Conservation (phyloP, 176 grass and related monocot species). For the Pontederia crassipes region DNA sequence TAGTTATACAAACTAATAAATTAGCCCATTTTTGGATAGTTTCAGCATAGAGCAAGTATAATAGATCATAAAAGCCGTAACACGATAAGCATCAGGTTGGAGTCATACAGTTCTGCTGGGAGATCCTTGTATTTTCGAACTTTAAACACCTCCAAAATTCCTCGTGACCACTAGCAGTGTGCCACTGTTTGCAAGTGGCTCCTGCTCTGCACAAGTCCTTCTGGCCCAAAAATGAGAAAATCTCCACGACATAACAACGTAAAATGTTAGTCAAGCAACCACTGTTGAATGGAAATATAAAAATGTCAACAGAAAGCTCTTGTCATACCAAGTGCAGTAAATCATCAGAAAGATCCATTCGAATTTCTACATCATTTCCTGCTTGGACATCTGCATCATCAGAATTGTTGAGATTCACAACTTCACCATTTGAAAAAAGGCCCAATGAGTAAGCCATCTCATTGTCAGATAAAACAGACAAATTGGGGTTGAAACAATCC, state of each 20-base stretch:
- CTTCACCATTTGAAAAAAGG: constrained; percentile 33
- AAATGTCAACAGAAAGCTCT: constrained; percentile 1
- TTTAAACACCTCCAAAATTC: constrained; percentile 91
- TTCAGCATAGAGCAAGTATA: too few species aligned
- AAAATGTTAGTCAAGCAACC: constrained; percentile 16
- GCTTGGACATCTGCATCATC: background rate
- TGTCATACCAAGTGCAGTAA: constrained; percentile 65
- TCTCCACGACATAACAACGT: constrained; percentile 35
- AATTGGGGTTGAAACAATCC: constrained; percentile 28
- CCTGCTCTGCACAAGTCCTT: constrained; percentile 88
- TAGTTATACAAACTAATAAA: too few species aligned
- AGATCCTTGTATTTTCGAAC: constrained; percentile 72
- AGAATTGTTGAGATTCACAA: constrained; percentile 22
- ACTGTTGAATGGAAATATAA: constrained; percentile 10
- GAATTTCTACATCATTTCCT: constrained; percentile 40
- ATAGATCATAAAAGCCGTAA: background rate
- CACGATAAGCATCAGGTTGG: constrained; percentile 7
- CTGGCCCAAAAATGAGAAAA: constrained; percentile 85
- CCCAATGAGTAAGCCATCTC: constrained; percentile 35
- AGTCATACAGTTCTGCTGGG: constrained; percentile 66
- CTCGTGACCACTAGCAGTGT: constrained; percentile 50
- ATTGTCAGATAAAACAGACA: constrained; percentile 23
- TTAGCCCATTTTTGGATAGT: too few species aligned
- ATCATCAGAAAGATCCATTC: constrained; percentile 97
- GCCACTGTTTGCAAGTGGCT: constrained; percentile 74